Evolutionary conservation across 1,139 yeast genomes (phyloP), one percentile per base, ranked within the genome.

Genomic region (Meyerozyma guilliermondii): DNA sequence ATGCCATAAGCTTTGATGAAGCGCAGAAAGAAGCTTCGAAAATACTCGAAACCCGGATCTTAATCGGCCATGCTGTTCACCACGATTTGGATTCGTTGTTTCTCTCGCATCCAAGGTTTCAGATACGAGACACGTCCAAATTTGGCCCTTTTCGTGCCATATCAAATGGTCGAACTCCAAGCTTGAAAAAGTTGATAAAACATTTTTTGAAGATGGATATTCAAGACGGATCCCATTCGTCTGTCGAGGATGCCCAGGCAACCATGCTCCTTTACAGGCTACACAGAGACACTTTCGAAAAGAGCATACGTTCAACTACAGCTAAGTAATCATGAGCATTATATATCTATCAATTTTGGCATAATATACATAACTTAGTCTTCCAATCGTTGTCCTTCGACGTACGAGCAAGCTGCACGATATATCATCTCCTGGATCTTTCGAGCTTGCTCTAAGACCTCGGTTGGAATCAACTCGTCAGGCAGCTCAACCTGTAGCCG

Each of bases 181-280:
- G 86, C 34, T 68, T 91, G 55, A 87, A 84, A 59, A 81, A 76
- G 50, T 65, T 91, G 26, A 65, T 86, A 0, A 66, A 69, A 43
- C 81, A 78, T 51, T 68, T 83, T 33, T 63, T 87, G 39, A 71
- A 76, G 1, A 46, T 77, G 2, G 81, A 77, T 9, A 87, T 91
- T 48, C 98, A 91, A 61, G 66, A 65, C 1, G 88, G 83, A 0
- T 75, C 80, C 46, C 98, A 91, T 64, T 83, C 94, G 7, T 87
- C 96, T 0, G 87, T 91, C 1, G 96, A 87, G 57, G 97, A 89
- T 66, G 96, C 97, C 0, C 76, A 80, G 52, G 92, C 92, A 1
- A 81, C 96, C 0, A 88, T 89, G 96, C 64, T 83, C 43, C 61
- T 89, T 23, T 89, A 80, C 56, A 73, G 88, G 47, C 56, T 77